These are phyloP conservation scores for Corylus americana DNA, from an alignment of 306 rosid genomes.

Conservation along the genomic window DNA sequence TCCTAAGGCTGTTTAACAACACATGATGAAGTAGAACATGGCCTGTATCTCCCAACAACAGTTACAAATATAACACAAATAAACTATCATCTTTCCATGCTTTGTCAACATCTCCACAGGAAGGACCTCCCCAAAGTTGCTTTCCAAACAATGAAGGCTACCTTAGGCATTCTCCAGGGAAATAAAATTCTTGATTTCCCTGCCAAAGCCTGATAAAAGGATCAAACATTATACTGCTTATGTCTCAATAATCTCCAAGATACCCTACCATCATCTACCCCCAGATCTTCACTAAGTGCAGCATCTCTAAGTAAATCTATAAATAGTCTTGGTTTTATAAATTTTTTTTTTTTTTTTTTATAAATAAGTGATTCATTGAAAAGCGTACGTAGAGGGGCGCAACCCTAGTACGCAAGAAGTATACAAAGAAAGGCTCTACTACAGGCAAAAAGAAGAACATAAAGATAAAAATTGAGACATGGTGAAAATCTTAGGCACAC, in stretches of 20 bases:
- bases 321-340: not conserved
- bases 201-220: not conserved
- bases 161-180: not conserved
- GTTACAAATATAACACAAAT: not conserved
- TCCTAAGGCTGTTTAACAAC: not conserved
- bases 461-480: too few species aligned
- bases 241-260: not conserved
- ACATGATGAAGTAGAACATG: not conserved
- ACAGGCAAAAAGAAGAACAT: too few species aligned
- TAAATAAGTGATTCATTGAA: too few species aligned
- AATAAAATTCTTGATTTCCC: not conserved
- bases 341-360: too few species aligned
- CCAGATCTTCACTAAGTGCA: not conserved
- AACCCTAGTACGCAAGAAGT: too few species aligned
- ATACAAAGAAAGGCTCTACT: too few species aligned
- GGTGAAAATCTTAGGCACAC: too few species aligned
- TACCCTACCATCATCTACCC: not conserved
- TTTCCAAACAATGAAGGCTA: not conserved
- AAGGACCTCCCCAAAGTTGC: not conserved
- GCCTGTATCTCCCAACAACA: not conserved
- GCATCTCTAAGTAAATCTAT: not conserved
- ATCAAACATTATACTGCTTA: not conserved
- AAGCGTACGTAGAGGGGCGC: too few species aligned
- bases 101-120: not conserved
- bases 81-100: not conserved